These are phyloP conservation scores for Copromyces sp. DNA, from an alignment of 495 filamentous ascomycete genomes.

Conservation along the genomic window DNA sequence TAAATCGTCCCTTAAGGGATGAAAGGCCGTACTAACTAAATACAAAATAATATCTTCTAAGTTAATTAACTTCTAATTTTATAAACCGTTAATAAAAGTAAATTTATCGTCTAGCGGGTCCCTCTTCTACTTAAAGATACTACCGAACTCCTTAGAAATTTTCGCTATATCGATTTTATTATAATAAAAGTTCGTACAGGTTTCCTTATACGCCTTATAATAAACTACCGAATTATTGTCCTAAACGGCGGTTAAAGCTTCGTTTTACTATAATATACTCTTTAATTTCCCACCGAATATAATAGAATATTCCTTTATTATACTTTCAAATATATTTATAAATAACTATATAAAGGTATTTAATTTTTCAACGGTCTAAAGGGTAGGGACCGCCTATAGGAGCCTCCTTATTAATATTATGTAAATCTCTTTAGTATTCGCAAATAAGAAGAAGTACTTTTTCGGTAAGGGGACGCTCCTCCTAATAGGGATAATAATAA, in stretches of 20 bases:
- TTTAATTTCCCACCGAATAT: not conserved
- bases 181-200: not conserved
- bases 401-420: too few relatives aligned
- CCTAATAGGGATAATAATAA: too few relatives aligned
- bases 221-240: not conserved
- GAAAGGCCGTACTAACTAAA: not conserved
- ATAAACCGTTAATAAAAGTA: not conserved
- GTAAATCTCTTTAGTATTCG: too few relatives aligned
- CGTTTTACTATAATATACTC: not conserved
- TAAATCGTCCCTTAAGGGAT: fast-evolving
- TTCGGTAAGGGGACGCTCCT: too few relatives aligned
- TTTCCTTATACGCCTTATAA: not conserved
- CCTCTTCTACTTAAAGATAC: not conserved
- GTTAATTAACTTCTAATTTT: not conserved
- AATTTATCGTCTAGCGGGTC: not conserved
- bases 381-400: too few relatives aligned
- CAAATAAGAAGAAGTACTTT: too few relatives aligned
- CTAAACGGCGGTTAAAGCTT: not conserved
- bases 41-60: not conserved
- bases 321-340: too few relatives aligned
- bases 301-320: not conserved
- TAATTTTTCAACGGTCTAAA: too few relatives aligned
- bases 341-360: too few relatives aligned
- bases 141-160: not conserved
- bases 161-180: not conserved